These are phyloP conservation scores for Pelargonium cotyledonis DNA, from an alignment of 441 rosid genomes.

Conservation along the genomic window DNA sequence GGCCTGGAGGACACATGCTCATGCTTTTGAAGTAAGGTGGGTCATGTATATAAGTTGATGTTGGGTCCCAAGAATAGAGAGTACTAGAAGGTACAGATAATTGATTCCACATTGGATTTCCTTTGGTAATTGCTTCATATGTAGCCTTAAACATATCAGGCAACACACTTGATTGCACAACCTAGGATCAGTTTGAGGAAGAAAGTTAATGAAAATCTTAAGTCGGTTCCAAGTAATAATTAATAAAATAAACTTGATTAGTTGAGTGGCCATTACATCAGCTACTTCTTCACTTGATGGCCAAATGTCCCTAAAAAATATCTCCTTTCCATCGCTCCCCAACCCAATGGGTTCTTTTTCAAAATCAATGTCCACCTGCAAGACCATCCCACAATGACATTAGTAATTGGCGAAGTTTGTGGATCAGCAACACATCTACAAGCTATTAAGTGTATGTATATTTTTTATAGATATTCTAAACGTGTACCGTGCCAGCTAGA, in stretches of 20 bases:
- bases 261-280: conserved; percentile 30
- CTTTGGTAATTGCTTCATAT: conserved; percentile 79
- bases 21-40: conserved; percentile 90
- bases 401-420: background rate
- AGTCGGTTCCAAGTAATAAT: conserved; percentile 8
- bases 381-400: conserved; percentile 15
- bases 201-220: conserved; percentile 5
- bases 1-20: conserved; percentile 92
- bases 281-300: conserved; percentile 88
- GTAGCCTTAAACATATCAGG: conserved; percentile 94
- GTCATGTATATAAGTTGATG: conserved; percentile 82
- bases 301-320: conserved; percentile 84
- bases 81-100: conserved; percentile 62
- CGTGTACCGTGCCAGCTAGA: conserved; percentile 79
- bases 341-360: conserved; percentile 68
- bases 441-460: background rate
- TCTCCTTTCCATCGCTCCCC: conserved; percentile 60
- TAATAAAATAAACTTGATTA: conserved; percentile 9
- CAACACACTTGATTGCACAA: conserved; percentile 73
- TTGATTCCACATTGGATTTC: conserved; percentile 91
- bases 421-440: background rate
- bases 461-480: background rate
- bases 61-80: conserved; percentile 76
- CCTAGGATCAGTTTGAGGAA: conserved; percentile 34
- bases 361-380: conserved; percentile 81